Percentiles rank a stretch among this genome's conserved stretches.
These are phyloP conservation scores for Hyphodiscus hymeniophilus DNA, from an alignment of 495 filamentous ascomycete species.

Conservation along the genomic window DNA sequence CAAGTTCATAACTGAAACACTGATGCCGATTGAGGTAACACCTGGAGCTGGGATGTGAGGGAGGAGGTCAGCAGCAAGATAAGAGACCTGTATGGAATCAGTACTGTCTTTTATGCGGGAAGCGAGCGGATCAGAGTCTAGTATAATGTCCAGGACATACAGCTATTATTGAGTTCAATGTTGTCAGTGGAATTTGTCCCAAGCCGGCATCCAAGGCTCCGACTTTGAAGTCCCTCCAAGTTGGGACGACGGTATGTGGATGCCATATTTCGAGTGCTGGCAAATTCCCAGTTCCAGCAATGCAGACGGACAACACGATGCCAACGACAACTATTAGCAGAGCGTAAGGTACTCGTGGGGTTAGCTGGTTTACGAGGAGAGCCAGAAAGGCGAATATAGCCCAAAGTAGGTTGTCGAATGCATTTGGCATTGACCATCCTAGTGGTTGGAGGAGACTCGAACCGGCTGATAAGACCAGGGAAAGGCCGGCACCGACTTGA, in stretches of 20 bases:
- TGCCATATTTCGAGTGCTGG: constrained; percentile 19
- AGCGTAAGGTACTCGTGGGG: constrained; percentile 59
- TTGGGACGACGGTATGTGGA: constrained; percentile 12
- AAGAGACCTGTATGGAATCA: constrained; percentile 14
- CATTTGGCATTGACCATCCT: constrained; percentile 47
- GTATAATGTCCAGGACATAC: no score
- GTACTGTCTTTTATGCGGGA: no score
- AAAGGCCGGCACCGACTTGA: constrained; percentile 82
- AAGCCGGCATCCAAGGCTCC: constrained; percentile 50
- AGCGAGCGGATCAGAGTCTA: no score
- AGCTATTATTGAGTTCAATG: constrained; percentile 84
- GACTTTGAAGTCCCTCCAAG: constrained; percentile 13
- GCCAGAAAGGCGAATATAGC: constrained; percentile 58
- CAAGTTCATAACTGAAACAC: constrained; percentile 76
- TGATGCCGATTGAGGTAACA: constrained; percentile 66
- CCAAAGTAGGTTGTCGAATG: constrained; percentile 69
- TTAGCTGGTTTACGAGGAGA: constrained; percentile 50
- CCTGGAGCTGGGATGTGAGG: constrained; percentile 57
- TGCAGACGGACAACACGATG: constrained; percentile 44
- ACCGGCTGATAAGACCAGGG: constrained; percentile 69
- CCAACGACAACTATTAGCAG: constrained; percentile 61
- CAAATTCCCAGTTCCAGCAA: constrained; percentile 22
- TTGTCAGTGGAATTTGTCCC: constrained; percentile 82
- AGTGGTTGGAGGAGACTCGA: constrained; percentile 50
- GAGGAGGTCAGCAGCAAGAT: constrained; percentile 65